phyloP scores from a whole-genome alignment of 257 asterid genomes.

The Solanum ossicruentum region DNA sequence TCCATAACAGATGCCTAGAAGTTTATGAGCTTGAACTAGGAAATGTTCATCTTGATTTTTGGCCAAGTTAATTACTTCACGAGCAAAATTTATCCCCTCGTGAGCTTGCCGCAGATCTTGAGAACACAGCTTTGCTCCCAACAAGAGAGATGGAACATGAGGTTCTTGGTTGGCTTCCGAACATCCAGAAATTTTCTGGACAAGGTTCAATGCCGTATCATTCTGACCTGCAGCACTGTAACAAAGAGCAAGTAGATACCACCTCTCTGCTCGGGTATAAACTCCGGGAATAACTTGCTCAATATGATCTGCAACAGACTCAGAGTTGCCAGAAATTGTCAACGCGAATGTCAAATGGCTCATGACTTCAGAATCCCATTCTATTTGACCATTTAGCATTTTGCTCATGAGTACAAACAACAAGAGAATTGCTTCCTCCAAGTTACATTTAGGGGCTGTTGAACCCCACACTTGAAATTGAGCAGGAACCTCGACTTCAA shows the following conservation, averaged over 20 bases:
- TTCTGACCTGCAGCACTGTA: constrained; percentile 61
- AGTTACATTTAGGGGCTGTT: constrained; percentile 20
- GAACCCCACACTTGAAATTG: constrained; percentile 17
- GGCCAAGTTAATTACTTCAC: constrained; percentile 20
- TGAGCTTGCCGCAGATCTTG: constrained; percentile 33
- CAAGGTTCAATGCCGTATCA: constrained; percentile 43
- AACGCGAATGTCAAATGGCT: constrained; percentile 63
- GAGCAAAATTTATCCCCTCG: constrained; percentile 49
- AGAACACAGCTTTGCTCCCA: constrained; percentile 75
- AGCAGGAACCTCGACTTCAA: constrained; percentile 43
- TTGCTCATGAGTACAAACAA: constrained; percentile 48
- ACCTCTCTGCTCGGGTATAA: constrained; percentile 50
- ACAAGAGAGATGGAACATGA: constrained; percentile 44
- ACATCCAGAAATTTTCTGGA: constrained; percentile 41
- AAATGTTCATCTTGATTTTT: constrained; percentile 31
- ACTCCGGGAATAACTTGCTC: constrained; percentile 70
- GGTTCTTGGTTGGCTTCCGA: constrained; percentile 41
- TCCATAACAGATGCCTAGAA: constrained; percentile 72
- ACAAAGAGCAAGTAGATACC: constrained; percentile 90
- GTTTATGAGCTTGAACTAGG: constrained; percentile 44
- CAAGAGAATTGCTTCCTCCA: constrained; percentile 75
- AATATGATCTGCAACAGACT: constrained; percentile 48
- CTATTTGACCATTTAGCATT: constrained; percentile 44
- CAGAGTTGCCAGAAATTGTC: constrained; percentile 41
- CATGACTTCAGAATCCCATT: constrained; percentile 69